Evolutionary conservation across 352 stramenopile species (phyloP), one percentile per base, ranked within the genome.

Genomic region (Phytopythium ostracodes): DNA sequence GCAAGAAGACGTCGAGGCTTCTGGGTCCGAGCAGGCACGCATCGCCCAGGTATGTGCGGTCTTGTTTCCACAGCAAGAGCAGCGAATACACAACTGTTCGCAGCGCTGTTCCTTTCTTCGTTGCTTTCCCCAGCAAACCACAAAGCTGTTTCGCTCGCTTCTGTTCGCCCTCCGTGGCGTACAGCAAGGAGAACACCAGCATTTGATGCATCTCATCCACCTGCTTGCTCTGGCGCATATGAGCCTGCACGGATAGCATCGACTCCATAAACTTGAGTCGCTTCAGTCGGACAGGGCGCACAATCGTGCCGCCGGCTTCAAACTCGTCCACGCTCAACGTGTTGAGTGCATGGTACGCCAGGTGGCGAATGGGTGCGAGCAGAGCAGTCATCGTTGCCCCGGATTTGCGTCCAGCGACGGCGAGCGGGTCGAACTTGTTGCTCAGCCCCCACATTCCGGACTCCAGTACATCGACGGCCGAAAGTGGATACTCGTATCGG

Each of bases 381-480:
- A 92, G 29, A 18, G 63, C 60, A 35, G 75, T 43, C 29, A 87
- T 64, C 0, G 72, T 83, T 33, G 75, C 77, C 5, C 64, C 70
- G 36, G 70, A 57, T 12, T 67, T 50, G 7, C 67, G 60, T 52
- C 60, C 51, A 2, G 75, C 35, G 4, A 76, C 57, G 1, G 65
- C 38, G 36, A 94, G 59, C 0, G 76, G 66, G 43, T 90, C 83
- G 44, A 91, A 91, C 38, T 74, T 72, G 35, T 81, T 73, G 63
- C 67, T 86, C 18, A 94, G 57, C 5, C 69, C 64, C n/a, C 70
- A 63, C 2, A 62, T 50, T 38, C 80, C 67, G 4, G 69, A 75
- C 56, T 87, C 73, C 38, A 95, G 38, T 33, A 94, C 73, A 36
- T 95, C 84, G 31, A 95, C 80, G 7, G 86, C 56, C 27, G 82